phyloP scores from a whole-genome alignment of 305 asterid genomes.

The Stenogyne calaminthoides region DNA sequence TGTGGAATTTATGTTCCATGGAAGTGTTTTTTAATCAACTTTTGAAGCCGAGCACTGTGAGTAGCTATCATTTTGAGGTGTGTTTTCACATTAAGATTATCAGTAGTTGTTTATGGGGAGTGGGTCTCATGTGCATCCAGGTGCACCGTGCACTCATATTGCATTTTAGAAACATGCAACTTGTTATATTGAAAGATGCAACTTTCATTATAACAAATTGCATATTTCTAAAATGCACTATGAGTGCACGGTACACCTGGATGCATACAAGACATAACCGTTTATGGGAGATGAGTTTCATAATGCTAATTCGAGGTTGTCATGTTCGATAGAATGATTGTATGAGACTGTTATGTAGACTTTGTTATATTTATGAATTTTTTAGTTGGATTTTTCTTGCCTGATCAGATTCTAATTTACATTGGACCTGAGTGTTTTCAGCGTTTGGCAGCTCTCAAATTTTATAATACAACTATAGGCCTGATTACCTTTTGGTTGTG shows the following conservation, averaged over 20 bases:
- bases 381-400: neutral
- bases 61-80: neutral
- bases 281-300: neutral
- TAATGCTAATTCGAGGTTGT: neutral
- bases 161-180: too few species aligned
- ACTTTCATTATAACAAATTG: too few species aligned
- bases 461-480: neutral
- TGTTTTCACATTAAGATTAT: neutral
- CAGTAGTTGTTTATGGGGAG: neutral
- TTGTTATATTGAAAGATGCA: too few species aligned
- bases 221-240: too few species aligned
- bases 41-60: neutral
- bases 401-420: neutral
- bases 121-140: too few species aligned
- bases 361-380: neutral
- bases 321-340: slow-evolving; percentile 13
- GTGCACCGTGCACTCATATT: too few species aligned
- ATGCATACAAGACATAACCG: too few species aligned
- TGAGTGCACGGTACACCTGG: too few species aligned
- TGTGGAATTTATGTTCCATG: slow-evolving; percentile 1
- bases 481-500: neutral
- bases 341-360: neutral
- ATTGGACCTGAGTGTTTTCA: neutral
- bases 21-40: neutral
- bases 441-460: neutral